Evolutionary conservation across 1,139 yeast species (phyloP), one percentile per base, ranked within the genome.

Genomic region (Zygosaccharomyces pseudobailii): DNA sequence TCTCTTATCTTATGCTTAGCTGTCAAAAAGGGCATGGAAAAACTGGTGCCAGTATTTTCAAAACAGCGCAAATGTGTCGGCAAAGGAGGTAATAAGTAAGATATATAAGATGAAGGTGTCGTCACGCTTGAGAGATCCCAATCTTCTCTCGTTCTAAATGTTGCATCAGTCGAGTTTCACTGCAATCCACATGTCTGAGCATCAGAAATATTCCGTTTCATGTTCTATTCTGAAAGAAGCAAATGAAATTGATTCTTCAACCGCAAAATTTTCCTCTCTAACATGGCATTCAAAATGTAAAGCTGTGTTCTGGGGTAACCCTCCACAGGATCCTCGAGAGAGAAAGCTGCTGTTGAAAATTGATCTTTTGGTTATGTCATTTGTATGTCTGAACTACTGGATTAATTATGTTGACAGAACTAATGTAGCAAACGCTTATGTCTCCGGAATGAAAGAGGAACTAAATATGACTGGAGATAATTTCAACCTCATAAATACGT

Each of bases 371-470:
- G 75, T 77, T 13, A 61, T 76, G 27, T 69, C 77, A 3, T 76
- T 71, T 55, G 72, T 72, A 9, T 75, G 79, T 53, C 63, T 76
- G 33, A 62, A 71, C 13, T 77, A 76, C 54, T 77, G 80, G 79
- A 71, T 73, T 42, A 74, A 73, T 51, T 68, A 71, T 45, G 57
- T 69, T 21, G 71, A 67, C 45, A 51, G 61, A 30, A 53, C 66
- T 20, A 65, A 66, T 47, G 53, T 69, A 17, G 49, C 67, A 13
- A 71, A 72, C 55, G 75, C 75, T 4, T 71, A 71, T 49, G 74
- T 70, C 5, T 63, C 69, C 25, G 73, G 73, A 13, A 68, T 71
- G 72, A 65, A 62, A 47, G 65, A 56, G 31, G 73, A 68, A 48
- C 54, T 70, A 34, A 44, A 55, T 22, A 55, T 65, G 55, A 44